phyloP scores from a whole-genome alignment of 2,329 filamentous ascomycete genomes.

The Aspergillus aculeatus region DNA sequence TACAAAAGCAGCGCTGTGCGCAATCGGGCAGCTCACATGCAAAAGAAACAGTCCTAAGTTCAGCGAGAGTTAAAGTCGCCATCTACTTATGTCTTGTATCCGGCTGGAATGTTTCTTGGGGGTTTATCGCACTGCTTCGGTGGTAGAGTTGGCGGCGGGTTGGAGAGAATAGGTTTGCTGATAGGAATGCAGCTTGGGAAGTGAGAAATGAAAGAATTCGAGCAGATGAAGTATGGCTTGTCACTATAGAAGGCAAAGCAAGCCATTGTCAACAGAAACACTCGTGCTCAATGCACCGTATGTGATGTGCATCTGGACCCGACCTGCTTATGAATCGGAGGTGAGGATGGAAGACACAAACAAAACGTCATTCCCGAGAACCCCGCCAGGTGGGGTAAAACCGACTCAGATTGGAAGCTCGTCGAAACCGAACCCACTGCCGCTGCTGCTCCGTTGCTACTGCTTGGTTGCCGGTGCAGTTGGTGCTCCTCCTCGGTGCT shows the following conservation, averaged over 20 bases:
- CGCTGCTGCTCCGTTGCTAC: conserved; percentile 9
- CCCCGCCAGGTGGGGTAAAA: conserved; percentile 20
- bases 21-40: no score
- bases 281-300: no score
- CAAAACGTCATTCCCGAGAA: conserved; percentile 26
- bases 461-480: background rate
- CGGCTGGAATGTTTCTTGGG: background rate
- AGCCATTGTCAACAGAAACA: no score
- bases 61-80: no score
- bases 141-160: no score
- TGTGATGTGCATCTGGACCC: background rate
- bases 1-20: no score
- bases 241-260: no score
- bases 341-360: conserved; percentile 11
- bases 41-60: no score
- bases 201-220: no score
- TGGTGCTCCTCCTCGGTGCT: background rate
- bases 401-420: conserved; percentile 13
- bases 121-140: background rate
- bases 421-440: conserved; percentile 15
- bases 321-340: conserved; percentile 21
- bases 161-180: no score
- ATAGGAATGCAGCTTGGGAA: no score
- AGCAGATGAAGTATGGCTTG: no score
- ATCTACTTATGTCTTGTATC: background rate